phyloP scores from a whole-genome alignment of 2,329 filamentous ascomycete species.

The Beauveria caledonica region DNA sequence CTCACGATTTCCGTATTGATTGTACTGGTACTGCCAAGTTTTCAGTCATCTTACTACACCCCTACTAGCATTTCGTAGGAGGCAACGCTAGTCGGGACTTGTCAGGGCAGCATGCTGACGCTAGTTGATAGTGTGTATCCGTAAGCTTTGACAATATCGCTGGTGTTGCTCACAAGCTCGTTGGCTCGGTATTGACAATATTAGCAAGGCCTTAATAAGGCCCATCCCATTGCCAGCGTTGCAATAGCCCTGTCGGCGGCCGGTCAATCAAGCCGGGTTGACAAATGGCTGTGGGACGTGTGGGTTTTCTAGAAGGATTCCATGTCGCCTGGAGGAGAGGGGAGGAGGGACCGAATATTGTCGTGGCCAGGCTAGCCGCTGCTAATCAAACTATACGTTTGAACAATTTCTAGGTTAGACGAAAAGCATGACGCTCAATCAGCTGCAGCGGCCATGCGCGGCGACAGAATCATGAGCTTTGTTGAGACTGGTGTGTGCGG shows the following conservation, averaged over 20 bases:
- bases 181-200: background rate
- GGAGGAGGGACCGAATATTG: background rate
- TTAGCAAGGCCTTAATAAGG: background rate
- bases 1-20: background rate
- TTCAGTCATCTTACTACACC: conserved; percentile 1
- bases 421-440: background rate
- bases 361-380: background rate
- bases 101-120: conserved; percentile 6
- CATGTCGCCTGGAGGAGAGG: background rate
- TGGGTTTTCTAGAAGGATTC: conserved; percentile 8
- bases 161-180: background rate
- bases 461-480: background rate
- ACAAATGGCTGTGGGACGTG: conserved; percentile 2
- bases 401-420: background rate
- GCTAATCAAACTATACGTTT: conserved; percentile 6
- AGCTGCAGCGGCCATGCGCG: background rate
- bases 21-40: background rate
- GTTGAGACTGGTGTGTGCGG: no score
- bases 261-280: background rate
- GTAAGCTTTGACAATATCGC: conserved; percentile 3
- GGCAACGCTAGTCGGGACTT: background rate
- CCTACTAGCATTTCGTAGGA: background rate
- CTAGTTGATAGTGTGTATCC: background rate
- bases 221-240: background rate
- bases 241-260: conserved; percentile 1